Evolutionary conservation across 164 flowering plant species (phyloP).

Genomic region (Nelumbo lutea): DNA sequence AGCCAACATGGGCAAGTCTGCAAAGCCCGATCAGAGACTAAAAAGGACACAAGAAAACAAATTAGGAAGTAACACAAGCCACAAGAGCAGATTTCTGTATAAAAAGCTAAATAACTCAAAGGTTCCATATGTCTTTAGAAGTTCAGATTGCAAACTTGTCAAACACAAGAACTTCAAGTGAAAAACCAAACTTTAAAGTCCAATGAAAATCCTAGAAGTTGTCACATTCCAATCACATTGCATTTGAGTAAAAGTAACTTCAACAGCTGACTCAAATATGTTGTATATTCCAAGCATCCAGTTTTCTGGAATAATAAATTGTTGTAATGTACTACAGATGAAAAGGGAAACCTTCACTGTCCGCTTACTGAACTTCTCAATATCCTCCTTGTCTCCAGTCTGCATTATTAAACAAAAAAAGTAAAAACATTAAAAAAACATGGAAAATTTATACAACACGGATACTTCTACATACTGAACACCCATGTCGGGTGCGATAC

Average conservation of each 20-base stretch:
- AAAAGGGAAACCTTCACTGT: conserved; percentile 73
- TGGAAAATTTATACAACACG: neutral
- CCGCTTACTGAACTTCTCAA: conserved; percentile 90
- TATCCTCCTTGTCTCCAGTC: conserved; percentile 84
- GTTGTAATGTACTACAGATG: neutral
- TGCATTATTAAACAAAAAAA: conserved; percentile 24
- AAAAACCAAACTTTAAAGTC: neutral
- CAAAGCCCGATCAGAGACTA: neutral
- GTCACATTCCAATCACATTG: neutral
- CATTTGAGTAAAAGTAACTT: neutral
- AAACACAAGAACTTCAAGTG: neutral
- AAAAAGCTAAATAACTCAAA: neutral
- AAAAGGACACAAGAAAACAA: neutral
- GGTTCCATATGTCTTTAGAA: neutral
- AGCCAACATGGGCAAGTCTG: neutral
- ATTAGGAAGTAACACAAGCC: neutral
- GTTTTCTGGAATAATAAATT: neutral
- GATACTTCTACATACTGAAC: too few relatives aligned
- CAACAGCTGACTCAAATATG: neutral
- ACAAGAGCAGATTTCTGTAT: neutral
- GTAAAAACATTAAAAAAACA: neutral
- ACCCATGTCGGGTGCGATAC: too few relatives aligned
- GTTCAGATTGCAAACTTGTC: neutral
- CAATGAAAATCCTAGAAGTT: neutral
- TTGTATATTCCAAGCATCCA: neutral